These are phyloP conservation scores for Phaeodactylum tricornutum DNA, from an alignment of 108 stramenopile species.

Conservation along the genomic window DNA sequence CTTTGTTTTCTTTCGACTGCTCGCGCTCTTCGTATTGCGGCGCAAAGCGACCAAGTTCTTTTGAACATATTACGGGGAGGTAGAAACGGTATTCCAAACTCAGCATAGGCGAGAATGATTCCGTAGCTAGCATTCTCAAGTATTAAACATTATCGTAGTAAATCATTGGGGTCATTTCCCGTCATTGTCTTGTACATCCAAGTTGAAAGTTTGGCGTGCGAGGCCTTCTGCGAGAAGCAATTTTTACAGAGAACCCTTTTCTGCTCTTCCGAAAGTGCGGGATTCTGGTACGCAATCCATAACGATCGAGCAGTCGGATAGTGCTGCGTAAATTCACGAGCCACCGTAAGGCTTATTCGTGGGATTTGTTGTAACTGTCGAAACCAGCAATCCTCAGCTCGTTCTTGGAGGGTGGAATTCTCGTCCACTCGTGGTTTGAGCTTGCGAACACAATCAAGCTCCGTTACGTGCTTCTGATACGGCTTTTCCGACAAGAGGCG, in stretches of 20 bases:
- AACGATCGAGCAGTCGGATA: constrained; percentile 38
- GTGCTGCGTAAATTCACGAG: constrained; percentile 21
- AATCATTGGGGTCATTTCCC: constrained; percentile 23
- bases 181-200: constrained; percentile 20
- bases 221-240: constrained; percentile 10
- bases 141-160: constrained; percentile 15
- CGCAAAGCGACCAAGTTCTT: constrained; percentile 66
- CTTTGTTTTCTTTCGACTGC: constrained; percentile 42
- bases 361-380: constrained; percentile 45
- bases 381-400: constrained; percentile 33
- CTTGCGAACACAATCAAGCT: constrained; percentile 42
- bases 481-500: constrained; percentile 22
- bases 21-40: constrained; percentile 40
- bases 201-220: constrained; percentile 18
- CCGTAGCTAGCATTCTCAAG: no score
- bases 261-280: constrained; percentile 6
- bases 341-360: constrained; percentile 24
- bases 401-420: constrained; percentile 6
- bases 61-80: no score
- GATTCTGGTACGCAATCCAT: constrained; percentile 28
- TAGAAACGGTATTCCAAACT: no score
- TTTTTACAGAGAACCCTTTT: constrained; percentile 6
- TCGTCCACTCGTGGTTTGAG: constrained; percentile 17
- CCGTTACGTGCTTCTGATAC: constrained; percentile 33
- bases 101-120: no score